These are phyloP conservation scores for Carex myosuroides DNA, from an alignment of 176 grass and related monocot species.

Conservation along the genomic window DNA sequence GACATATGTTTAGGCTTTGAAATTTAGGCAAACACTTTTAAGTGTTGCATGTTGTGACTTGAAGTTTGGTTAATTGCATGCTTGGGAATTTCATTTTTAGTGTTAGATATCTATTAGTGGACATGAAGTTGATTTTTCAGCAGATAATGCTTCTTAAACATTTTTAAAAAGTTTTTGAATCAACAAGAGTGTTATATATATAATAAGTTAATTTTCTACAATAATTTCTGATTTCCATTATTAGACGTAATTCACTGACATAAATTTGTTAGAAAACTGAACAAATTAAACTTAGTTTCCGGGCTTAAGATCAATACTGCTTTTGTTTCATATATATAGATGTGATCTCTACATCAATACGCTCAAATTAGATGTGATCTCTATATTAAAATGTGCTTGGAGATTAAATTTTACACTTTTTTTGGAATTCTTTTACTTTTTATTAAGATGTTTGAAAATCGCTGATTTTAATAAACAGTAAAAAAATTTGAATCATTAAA, in stretches of 20 bases:
- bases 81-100: neutral
- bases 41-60: neutral
- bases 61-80: neutral
- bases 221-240: neutral
- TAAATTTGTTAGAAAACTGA: neutral
- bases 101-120: neutral
- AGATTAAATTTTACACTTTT: too few species aligned
- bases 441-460: too few species aligned
- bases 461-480: too few species aligned
- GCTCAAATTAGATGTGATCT: too few species aligned
- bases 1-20: neutral
- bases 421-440: too few species aligned
- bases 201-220: neutral
- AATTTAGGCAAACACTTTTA: neutral
- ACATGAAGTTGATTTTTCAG: neutral
- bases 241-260: neutral
- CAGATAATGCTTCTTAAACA: neutral
- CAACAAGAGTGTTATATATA: neutral
- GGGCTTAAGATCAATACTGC: too few species aligned
- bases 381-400: too few species aligned
- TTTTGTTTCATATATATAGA: too few species aligned
- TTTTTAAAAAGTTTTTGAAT: neutral
- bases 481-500: too few species aligned
- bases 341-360: too few species aligned
- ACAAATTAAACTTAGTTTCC: neutral